Evolutionary conservation across 192 early-diverging fungal species (phyloP).

Genomic region (Paraglomus occultum): DNA sequence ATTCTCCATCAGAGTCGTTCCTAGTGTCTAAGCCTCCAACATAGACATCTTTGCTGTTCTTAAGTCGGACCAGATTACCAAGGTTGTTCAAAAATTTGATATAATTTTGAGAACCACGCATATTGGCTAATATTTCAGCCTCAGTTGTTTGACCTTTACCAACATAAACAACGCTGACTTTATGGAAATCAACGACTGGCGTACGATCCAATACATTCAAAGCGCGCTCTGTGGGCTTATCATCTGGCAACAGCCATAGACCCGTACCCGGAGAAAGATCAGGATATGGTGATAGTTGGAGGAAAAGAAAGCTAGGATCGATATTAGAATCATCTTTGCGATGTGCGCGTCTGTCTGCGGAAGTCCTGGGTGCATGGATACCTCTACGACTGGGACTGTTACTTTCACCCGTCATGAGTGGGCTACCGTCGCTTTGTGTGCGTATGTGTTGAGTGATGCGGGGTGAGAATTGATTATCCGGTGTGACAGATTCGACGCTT

Average conservation of each 20-base stretch:
- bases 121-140: slow-evolving; percentile 83
- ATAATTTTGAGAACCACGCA: slow-evolving; percentile 83
- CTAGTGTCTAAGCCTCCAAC: slow-evolving; percentile 87
- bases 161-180: slow-evolving; percentile 93
- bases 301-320: slow-evolving; percentile 59
- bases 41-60: slow-evolving; percentile 65
- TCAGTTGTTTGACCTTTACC: slow-evolving; percentile 83
- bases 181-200: slow-evolving; percentile 90
- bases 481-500: too few relatives aligned
- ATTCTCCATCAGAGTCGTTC: slow-evolving; percentile 81
- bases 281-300: slow-evolving; percentile 76
- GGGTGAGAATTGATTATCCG: too few relatives aligned
- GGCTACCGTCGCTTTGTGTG: too few relatives aligned
- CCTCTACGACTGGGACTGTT: background rate
- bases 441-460: too few relatives aligned
- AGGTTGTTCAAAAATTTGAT: slow-evolving; percentile 79
- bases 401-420: background rate
- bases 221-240: slow-evolving; percentile 72
- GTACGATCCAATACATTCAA: slow-evolving; percentile 83
- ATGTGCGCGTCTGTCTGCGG: slow-evolving; percentile 11
- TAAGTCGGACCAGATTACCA: slow-evolving; percentile 71
- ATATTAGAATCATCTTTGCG: slow-evolving; percentile 45
- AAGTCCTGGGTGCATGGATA: background rate
- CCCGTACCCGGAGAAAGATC: slow-evolving; percentile 55
- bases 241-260: slow-evolving; percentile 65